Base-by-base conservation (phyloP, 768 basidiomycete genomes). In the Suillus luteus region DNA sequence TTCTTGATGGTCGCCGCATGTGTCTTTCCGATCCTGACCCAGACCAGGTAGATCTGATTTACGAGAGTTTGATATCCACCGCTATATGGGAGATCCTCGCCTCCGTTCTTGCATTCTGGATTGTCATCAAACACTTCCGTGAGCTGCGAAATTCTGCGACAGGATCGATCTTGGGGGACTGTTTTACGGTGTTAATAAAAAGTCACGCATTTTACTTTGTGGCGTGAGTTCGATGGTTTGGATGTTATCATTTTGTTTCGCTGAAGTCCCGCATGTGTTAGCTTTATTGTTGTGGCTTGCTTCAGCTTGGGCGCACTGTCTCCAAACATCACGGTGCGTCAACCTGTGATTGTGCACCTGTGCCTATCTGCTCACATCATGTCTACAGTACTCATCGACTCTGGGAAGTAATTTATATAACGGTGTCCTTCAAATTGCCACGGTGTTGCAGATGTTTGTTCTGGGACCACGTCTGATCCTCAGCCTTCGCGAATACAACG, bases 341-440 rank as follows among this genome's bases (percentile, higher is more conserved):
- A n/a, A 44, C 10, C 19, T 44, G 44, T 4, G 19, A 44, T 19
- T 11, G 1, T 10, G 3, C 3, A n/a, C 10, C 4, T 10, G 19
- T 44, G 44, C n/a, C 3, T 44, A 10, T 44, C 44, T 4, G 10
- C 44, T 44, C 17, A 44, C 19, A n/a, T n/a, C 10, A n/a, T 44
- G n/a, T 44, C n/a, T 11, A n/a, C 44, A 44, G 44, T 44, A 2
- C 4, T 44, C 44, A 44, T 44, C 19, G 19, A 8, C 19, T n/a
- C 9, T 44, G 19, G 43, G 43, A 44, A 44, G 19, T 44, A 1
- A 0, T 9, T 0, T 44, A 10, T n/a, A 4, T 4, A 0, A 0
- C 4, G 8, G 3, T n/a, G 19, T 44, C 9, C 19, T n/a, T 9
- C 8, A 4, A 10, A 9, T 44, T 4, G 19, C 9, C 8, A 3